phyloP scores from a whole-genome alignment of 441 rosid genomes.

The Raphanus hybrid region DNA sequence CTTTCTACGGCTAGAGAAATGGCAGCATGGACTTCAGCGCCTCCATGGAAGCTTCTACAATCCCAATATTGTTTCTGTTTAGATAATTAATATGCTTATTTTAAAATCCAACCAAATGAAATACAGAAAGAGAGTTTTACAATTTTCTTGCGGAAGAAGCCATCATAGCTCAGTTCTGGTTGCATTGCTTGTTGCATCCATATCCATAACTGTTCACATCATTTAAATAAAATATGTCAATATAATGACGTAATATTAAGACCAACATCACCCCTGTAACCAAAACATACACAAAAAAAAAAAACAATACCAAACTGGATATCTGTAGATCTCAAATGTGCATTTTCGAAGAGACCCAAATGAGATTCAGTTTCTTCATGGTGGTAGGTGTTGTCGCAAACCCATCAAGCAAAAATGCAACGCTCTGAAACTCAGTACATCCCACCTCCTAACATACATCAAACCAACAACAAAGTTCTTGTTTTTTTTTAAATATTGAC shows the following conservation, averaged over 20 bases:
- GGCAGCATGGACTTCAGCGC: slow-evolving; percentile 85
- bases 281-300: too few relatives aligned
- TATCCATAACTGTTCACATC: slow-evolving; percentile 81
- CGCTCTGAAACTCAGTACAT: too few relatives aligned
- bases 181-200: slow-evolving; percentile 99
- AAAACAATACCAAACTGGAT: too few relatives aligned
- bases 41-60: slow-evolving; percentile 16
- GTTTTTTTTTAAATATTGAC: too few relatives aligned
- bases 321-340: too few relatives aligned
- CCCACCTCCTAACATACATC: too few relatives aligned
- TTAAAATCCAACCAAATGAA: neutral
- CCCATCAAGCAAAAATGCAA: too few relatives aligned
- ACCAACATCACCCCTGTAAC: too few relatives aligned
- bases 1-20: slow-evolving; percentile 75
- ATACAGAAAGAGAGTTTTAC: slow-evolving; percentile 37
- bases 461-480: too few relatives aligned
- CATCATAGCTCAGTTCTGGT: slow-evolving; percentile 83
- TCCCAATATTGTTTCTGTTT: neutral
- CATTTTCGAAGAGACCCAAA: too few relatives aligned
- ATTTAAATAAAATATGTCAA: neutral
- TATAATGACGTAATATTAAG: neutral
- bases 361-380: too few relatives aligned
- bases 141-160: slow-evolving; percentile 81
- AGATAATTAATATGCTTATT: neutral
- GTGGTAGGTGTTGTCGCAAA: too few relatives aligned